A percentile compares a stretch with the other conserved stretches of the same genome.
phyloP scores from a whole-genome alignment of 345 rosid genomes.

The Gynandropsis gynandra region DNA sequence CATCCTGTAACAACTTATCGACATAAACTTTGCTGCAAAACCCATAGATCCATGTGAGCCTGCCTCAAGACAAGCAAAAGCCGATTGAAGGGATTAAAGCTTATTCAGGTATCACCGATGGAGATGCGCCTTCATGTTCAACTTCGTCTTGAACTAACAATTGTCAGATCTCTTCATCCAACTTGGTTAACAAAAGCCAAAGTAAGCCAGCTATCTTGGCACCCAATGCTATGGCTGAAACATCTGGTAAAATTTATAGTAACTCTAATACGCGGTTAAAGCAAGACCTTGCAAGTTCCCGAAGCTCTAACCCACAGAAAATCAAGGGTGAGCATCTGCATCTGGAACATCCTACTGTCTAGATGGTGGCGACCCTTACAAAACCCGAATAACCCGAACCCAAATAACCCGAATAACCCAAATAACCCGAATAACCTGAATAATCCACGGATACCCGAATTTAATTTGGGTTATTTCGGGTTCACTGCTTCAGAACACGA shows the following conservation, averaged over 20 bases:
- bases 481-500: no score
- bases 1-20: constrained; percentile 44
- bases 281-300: constrained; percentile 43
- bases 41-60: constrained; percentile 52
- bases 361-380: constrained; percentile 55
- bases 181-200: constrained; percentile 63
- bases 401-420: no score
- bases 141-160: constrained; percentile 92
- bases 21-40: constrained; percentile 42
- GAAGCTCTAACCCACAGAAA: constrained; percentile 49
- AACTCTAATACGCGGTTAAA: constrained; percentile 41
- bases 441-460: no score
- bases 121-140: constrained; percentile 92
- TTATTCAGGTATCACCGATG: constrained; percentile 68
- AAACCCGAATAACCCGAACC: no score
- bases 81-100: constrained; percentile 42
- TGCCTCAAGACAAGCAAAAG: constrained; percentile 48
- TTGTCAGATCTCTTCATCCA: constrained; percentile 62
- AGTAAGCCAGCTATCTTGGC: constrained; percentile 44
- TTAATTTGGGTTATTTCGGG: no score
- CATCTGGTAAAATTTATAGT: constrained; percentile 50
- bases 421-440: no score
- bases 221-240: constrained; percentile 49
- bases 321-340: constrained; percentile 79
- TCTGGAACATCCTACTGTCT: constrained; percentile 95